Percentiles rank a stretch among this genome's conserved stretches.
Evolutionary conservation across 768 basidiomycete species (phyloP).

Genomic region (Lactarius trivialis): DNA sequence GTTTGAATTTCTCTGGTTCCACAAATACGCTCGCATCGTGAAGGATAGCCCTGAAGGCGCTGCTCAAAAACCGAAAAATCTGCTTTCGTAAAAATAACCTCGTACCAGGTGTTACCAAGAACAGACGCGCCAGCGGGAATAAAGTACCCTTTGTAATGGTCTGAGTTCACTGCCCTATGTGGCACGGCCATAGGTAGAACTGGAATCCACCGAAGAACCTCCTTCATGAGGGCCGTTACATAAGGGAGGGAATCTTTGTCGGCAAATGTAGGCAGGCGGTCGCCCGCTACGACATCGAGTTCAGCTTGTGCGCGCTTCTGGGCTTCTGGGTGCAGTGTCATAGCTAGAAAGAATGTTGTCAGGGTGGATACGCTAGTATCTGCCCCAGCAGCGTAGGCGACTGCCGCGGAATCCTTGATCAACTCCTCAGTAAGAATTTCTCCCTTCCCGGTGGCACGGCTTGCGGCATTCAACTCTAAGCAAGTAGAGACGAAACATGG

Average conservation of each 20-base stretch:
- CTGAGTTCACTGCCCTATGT: conserved; percentile 22
- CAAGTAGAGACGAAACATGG: conserved; percentile 20
- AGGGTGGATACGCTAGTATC: conserved; percentile 20
- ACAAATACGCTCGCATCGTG: conserved; percentile 21
- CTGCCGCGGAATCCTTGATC: conserved; percentile 21
- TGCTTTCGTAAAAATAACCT: not conserved
- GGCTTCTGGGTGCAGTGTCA: conserved; percentile 25
- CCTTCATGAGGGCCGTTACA: conserved; percentile 21
- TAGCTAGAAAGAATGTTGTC: conserved; percentile 24
- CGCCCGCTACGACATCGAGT: conserved; percentile 24
- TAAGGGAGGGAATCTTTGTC: conserved; percentile 22
- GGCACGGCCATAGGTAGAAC: conserved; percentile 24
- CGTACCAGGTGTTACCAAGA: conserved; percentile 22
- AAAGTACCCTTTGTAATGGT: conserved; percentile 26
- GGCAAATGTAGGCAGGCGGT: conserved; percentile 23
- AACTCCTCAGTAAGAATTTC: conserved; percentile 18
- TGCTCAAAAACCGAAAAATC: not conserved
- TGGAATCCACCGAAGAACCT: conserved; percentile 25
- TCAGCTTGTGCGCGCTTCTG: conserved; percentile 26
- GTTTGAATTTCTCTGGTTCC: conserved; percentile 21
- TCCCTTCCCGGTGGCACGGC: conserved; percentile 10
- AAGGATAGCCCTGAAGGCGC: conserved; percentile 19
- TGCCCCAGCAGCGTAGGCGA: conserved; percentile 20
- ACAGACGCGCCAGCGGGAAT: conserved; percentile 28
- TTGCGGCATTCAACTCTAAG: conserved; percentile 14